Conservation (phyloP, 495 filamentous ascomycete genomes). For the Podospora pseudocomata region DNA sequence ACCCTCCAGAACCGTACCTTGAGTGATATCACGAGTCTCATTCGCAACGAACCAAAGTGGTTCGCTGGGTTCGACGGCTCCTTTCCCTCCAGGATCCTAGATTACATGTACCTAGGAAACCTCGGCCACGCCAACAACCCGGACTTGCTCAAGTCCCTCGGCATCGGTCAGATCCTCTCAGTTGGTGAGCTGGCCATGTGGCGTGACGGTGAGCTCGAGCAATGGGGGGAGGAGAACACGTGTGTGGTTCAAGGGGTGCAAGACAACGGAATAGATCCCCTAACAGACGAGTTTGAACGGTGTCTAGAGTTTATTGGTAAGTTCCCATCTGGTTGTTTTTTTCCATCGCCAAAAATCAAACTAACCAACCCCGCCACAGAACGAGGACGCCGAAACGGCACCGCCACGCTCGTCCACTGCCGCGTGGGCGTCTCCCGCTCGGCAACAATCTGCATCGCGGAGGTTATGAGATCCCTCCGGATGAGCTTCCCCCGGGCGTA, state of each 20-base stretch:
- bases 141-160: slow-evolving; percentile 69
- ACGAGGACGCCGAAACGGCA: slow-evolving; percentile 66
- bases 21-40: slow-evolving; percentile 43
- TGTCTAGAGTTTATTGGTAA: slow-evolving; percentile 91
- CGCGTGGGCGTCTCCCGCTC: slow-evolving; percentile 92
- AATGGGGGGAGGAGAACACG: slow-evolving; percentile 70
- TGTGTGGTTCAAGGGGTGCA: slow-evolving; percentile 81
- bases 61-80: slow-evolving; percentile 82
- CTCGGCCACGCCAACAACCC: slow-evolving; percentile 91
- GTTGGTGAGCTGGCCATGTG: slow-evolving; percentile 90
- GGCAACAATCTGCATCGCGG: slow-evolving; percentile 96
- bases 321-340: slow-evolving; percentile 29
- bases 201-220: slow-evolving; percentile 60
- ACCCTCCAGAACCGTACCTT: slow-evolving; percentile 19
- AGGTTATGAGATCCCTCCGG: slow-evolving; percentile 79
- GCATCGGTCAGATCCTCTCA: slow-evolving; percentile 83
- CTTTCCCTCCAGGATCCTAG: slow-evolving; percentile 78
- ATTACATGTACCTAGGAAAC: slow-evolving; percentile 97
- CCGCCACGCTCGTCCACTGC: slow-evolving; percentile 93
- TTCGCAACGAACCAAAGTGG: slow-evolving; percentile 66
- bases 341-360: slow-evolving; percentile 9
- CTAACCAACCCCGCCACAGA: slow-evolving; percentile 44
- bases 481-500: slow-evolving; percentile 91
- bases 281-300: slow-evolving; percentile 80
- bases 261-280: slow-evolving; percentile 91